Base-by-base conservation (phyloP, 495 filamentous ascomycete genomes). In the Monascus purpureus region DNA sequence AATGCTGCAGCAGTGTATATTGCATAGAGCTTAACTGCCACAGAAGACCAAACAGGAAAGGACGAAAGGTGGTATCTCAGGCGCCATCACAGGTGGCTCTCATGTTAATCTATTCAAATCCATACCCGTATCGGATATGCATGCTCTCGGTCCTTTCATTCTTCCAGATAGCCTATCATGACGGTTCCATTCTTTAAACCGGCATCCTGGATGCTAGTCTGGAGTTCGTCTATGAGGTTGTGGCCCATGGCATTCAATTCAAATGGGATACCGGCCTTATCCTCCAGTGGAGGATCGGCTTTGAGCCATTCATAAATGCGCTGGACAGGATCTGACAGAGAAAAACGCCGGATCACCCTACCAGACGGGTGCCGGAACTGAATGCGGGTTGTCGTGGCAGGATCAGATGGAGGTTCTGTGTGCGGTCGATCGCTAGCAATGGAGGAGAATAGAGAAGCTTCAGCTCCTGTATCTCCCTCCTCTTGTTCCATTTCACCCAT, bases 291-390 rank as follows among this genome's bases (percentile, higher is more conserved):
- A 24, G 61, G 64, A 17, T 82, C 75, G 3, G 86, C 80, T 57
- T 96, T 96, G 25, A 97, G 70, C 84, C 88, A 97, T 59, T 97
- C 90, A 48, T 88, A 97, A 20, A 97, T 72, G 8, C 83, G 69
- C 28, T 70, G 59, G 4, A 97, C 85, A 0, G 69, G 68, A 28
- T 97, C 90, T n/a, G 71, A 52, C n/a, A 85, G 49, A 6, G 64
- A 50, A 56, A 97, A 97, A 9, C 80, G 68, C 12, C 87, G 76
- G 23, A 97, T 83, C 12, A 87, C 65, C 15, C 85, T 72, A 7
- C 83, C 85, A 25, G 70, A 74, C 0, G 85, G 72, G 41, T 90
- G 77, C 35, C 81, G 69, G 50, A 97, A 88, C 46, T 96, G 90
- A 38, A 97, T 84, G 17, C 92, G 72, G 8, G 90, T 95, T 6